A percentile compares a stretch with the other conserved stretches of the same genome.
Evolutionary conservation across 768 basidiomycete genomes (phyloP).

Genomic region (Serendipita sp.): DNA sequence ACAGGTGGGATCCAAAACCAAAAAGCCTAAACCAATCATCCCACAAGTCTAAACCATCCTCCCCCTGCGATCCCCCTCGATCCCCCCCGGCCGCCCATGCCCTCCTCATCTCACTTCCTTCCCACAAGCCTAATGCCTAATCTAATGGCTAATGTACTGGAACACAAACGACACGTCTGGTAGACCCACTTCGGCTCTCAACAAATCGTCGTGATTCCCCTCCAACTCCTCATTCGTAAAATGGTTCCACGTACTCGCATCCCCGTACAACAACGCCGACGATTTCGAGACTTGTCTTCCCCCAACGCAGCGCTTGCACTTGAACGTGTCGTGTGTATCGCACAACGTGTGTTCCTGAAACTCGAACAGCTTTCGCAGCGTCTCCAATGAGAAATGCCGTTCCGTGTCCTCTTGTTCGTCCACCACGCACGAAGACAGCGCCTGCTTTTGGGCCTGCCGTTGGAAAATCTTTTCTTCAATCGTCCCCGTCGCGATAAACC

Average conservation of each 20-base stretch:
- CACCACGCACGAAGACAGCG: conserved; percentile 93
- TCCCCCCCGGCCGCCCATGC: no score
- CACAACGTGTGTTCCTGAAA: conserved; percentile 77
- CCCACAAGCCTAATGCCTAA: neutral
- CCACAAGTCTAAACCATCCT: neutral
- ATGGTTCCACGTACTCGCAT: conserved; percentile 99
- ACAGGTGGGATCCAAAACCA: no score
- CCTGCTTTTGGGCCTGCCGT: conserved; percentile 89
- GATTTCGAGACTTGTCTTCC: conserved; percentile 73
- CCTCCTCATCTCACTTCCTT: neutral
- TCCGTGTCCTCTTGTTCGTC: conserved; percentile 94
- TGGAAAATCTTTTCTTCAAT: conserved; percentile 99
- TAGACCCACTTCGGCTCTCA: conserved; percentile 73
- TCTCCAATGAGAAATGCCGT: conserved; percentile 83
- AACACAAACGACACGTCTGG: conserved; percentile 88
- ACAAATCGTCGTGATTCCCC: conserved; percentile 87
- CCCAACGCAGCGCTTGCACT: conserved; percentile 80
- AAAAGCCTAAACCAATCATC: no score
- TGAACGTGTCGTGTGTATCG: conserved; percentile 97
- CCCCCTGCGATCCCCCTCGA: neutral
- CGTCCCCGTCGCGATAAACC: conserved; percentile 92
- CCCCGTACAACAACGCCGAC: conserved; percentile 80
- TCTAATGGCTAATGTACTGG: conserved; percentile 83
- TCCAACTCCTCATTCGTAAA: conserved; percentile 77
- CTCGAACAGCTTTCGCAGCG: conserved; percentile 76